Conservation (phyloP, 2,329 filamentous ascomycete genomes). For the Immersiporthe knoxdaviesiana region DNA sequence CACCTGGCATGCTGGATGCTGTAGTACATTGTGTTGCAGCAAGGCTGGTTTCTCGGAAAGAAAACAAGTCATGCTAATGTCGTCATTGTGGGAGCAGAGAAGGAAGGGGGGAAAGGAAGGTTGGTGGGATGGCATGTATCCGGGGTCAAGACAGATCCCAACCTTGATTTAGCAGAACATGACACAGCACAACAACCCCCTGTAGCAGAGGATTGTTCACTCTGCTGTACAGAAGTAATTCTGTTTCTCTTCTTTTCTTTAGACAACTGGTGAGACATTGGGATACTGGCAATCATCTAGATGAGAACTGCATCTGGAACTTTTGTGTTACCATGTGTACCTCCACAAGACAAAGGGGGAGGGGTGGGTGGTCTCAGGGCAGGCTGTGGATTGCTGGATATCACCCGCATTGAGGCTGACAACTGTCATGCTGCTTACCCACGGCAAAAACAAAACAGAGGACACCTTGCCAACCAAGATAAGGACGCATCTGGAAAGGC, state of each 20-base stretch:
- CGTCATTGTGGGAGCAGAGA: background rate
- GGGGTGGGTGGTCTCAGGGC: background rate
- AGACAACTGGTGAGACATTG: background rate
- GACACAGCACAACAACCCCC: background rate
- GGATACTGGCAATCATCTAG: background rate
- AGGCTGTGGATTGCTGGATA: background rate
- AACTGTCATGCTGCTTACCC: background rate
- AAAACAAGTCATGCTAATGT: slow-evolving; percentile 12
- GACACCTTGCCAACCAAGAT: background rate
- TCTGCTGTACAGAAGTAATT: too few species aligned
- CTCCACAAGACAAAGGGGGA: background rate
- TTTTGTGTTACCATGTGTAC: background rate
- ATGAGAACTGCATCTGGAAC: background rate
- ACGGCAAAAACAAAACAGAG: background rate
- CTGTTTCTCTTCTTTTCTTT: background rate
- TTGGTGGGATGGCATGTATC: slow-evolving; percentile 3
- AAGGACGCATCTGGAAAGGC: background rate
- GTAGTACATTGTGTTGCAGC: slow-evolving; percentile 1
- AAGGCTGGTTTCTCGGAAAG: slow-evolving; percentile 7
- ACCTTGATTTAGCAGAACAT: background rate
- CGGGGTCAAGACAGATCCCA: slow-evolving; percentile 1
- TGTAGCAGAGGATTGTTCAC: background rate
- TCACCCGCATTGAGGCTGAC: background rate
- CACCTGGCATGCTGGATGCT: background rate
- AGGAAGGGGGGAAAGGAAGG: background rate